Base-by-base conservation (phyloP, 176 grass and related monocot genomes). In the Poa annua region DNA sequence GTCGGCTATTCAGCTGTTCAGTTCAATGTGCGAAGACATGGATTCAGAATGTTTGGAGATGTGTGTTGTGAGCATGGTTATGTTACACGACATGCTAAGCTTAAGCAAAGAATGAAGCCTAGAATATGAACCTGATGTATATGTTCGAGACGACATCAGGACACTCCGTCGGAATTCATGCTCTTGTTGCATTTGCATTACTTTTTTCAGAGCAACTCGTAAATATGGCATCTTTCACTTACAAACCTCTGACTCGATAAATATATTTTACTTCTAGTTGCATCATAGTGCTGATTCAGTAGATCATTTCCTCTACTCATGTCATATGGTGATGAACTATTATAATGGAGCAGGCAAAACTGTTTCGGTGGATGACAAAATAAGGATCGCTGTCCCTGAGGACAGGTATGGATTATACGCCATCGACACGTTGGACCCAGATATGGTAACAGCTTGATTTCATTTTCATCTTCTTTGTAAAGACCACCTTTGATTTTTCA, bases 371-470 rank as follows among this genome's bases (percentile, higher is more conserved):
- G 89, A 93, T 64, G 83, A 98, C 17, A 91, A 93, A 88, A 85
- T 77, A 88, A 75, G 29, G 71, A 93, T 95, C 34, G 29, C 68
- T 32, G 96, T 98, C 44, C 96, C 96, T 33, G 96, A 98, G 74
- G 96, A 95, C 56, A 86, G 90, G 88, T 88, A 91, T 85, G 96
- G 96, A 78, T 64, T 98, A 34, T 93, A 95, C n/a, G 96, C 96
- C 16, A 98, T 98, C 76, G 96, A 98, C 62, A 80, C 86, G 44
- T 80, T 98, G 81, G 92, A 98, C 73, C 91, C 92, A 22, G 92
- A 98, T 54, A 66, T 98, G 92, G 96, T 98, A 90, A 80, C 22
- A 52, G 4, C 5, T 59, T 7, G 51, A n/a, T 83, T 44, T 63
- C 42, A 14, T 85, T 80, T 55, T 63, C 21, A n/a, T 83, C 25